Evolutionary conservation across 768 basidiomycete genomes (phyloP).

Genomic region (Pleurotus giganteus): DNA sequence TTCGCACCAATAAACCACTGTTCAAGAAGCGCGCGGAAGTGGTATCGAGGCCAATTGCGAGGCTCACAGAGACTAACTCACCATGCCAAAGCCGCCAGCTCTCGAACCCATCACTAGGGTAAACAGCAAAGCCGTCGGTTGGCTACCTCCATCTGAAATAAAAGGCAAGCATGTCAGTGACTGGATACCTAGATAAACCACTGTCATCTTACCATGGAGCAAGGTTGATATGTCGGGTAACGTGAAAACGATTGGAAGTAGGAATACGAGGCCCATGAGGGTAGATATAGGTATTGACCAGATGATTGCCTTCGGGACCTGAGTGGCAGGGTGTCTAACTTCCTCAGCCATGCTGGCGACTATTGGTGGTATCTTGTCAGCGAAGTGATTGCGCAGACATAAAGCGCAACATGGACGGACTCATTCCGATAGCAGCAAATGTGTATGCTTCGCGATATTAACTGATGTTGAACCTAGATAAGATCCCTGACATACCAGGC

Average conservation of each 20-base stretch:
- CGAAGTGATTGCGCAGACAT: not conserved
- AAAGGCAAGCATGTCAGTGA: not conserved
- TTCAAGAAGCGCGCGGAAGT: not conserved
- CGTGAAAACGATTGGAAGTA: conserved; percentile 65
- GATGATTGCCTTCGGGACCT: conserved; percentile 54
- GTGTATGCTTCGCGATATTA: conserved; percentile 47
- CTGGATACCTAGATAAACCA: not conserved
- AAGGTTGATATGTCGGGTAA: conserved; percentile 55
- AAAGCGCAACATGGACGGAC: conserved; percentile 24
- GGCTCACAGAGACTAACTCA: conserved; percentile 13
- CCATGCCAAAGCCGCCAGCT: conserved; percentile 62
- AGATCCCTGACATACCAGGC: not conserved
- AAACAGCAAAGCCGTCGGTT: conserved; percentile 64
- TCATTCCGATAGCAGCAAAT: conserved; percentile 62
- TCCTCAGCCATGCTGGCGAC: conserved; percentile 70
- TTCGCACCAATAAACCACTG: conserved; percentile 43
- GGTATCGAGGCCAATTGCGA: too few species aligned
- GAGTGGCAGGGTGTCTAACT: conserved; percentile 52
- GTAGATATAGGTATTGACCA: conserved; percentile 54
- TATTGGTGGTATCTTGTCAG: conserved; percentile 18
- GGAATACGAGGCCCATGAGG: conserved; percentile 48
- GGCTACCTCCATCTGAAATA: conserved; percentile 50
- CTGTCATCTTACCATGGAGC: conserved; percentile 40
- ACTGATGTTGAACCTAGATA: not conserved
- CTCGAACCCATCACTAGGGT: conserved; percentile 59